phyloP scores from a whole-genome alignment of 1,284 basidiomycete genomes.

The Vanrija sp. region DNA sequence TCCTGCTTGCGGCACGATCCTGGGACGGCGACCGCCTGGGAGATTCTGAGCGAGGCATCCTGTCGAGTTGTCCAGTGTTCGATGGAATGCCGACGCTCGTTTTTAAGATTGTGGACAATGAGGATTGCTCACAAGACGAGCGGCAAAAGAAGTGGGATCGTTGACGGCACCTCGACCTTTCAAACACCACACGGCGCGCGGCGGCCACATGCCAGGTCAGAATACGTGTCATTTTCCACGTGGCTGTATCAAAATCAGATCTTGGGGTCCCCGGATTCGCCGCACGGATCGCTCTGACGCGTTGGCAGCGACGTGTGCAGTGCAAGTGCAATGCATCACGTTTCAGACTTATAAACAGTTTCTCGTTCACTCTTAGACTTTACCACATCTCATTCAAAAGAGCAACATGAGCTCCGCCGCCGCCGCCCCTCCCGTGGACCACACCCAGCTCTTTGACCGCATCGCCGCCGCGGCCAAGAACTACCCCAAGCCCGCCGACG shows the following conservation, averaged over 20 bases:
- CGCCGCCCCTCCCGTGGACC: slow-evolving; percentile 17
- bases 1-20: slow-evolving; percentile 5
- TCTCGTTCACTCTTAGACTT: not conserved
- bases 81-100: not conserved
- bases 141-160: not conserved
- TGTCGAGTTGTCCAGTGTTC: not conserved
- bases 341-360: too few relatives aligned
- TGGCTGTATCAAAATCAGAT: too few relatives aligned
- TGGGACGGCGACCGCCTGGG: slow-evolving; percentile 4
- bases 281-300: too few relatives aligned
- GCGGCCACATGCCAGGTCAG: too few relatives aligned
- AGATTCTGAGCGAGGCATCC: slow-evolving; percentile 28
- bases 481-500: slow-evolving; percentile 51
- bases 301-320: too few relatives aligned
- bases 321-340: too few relatives aligned
- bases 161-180: not conserved
- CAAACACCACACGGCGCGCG: not conserved
- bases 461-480: slow-evolving; percentile 36
- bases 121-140: not conserved
- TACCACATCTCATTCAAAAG: not conserved
- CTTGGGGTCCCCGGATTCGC: too few relatives aligned
- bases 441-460: slow-evolving; percentile 30
- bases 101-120: too few relatives aligned
- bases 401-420: slow-evolving; percentile 9
- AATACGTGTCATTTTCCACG: too few relatives aligned